phyloP scores from a whole-genome alignment of 352 stramenopile species.

The Phytophthora agathidicida region DNA sequence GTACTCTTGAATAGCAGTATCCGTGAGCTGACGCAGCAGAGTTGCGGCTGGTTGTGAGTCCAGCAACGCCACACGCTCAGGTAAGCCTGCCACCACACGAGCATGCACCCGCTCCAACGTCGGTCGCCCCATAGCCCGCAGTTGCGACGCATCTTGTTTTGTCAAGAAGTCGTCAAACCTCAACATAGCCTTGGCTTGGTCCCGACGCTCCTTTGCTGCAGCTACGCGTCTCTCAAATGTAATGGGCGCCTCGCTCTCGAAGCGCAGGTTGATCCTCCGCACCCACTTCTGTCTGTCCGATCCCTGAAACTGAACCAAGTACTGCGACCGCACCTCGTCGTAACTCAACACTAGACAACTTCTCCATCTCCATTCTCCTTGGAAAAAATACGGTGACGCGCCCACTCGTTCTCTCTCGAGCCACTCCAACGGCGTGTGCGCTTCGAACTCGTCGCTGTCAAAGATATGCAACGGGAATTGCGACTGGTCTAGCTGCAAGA shows the following conservation, averaged over 20 bases:
- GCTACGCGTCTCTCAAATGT: constrained; percentile 82
- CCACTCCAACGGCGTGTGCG: constrained; percentile 77
- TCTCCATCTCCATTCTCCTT: constrained; percentile 87
- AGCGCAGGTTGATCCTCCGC: constrained; percentile 92
- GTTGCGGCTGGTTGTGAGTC: constrained; percentile 62
- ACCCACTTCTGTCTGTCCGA: constrained; percentile 89
- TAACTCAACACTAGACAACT: constrained; percentile 71
- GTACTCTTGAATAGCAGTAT: constrained; percentile 91
- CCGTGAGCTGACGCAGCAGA: constrained; percentile 86
- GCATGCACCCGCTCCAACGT: constrained; percentile 87
- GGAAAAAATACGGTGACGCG: constrained; percentile 85
- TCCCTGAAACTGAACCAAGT: constrained; percentile 85
- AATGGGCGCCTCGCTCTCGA: constrained; percentile 77
- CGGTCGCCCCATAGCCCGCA: constrained; percentile 80
- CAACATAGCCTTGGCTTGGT: constrained; percentile 86
- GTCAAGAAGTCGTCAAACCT: constrained; percentile 92
- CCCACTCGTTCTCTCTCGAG: constrained; percentile 48
- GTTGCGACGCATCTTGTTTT: constrained; percentile 70
- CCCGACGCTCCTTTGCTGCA: constrained; percentile 59
- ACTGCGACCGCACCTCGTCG: constrained; percentile 69
- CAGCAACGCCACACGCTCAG: constrained; percentile 56
- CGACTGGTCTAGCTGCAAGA: constrained; percentile 91
- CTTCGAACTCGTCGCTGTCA: constrained; percentile 89
- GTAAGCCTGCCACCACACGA: constrained; percentile 84
- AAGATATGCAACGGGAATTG: constrained; percentile 92